Percentiles rank a stretch among this genome's conserved stretches.
Evolutionary conservation across 2,329 filamentous ascomycete genomes (phyloP).

Genomic region (Aspergillus neoniger): DNA sequence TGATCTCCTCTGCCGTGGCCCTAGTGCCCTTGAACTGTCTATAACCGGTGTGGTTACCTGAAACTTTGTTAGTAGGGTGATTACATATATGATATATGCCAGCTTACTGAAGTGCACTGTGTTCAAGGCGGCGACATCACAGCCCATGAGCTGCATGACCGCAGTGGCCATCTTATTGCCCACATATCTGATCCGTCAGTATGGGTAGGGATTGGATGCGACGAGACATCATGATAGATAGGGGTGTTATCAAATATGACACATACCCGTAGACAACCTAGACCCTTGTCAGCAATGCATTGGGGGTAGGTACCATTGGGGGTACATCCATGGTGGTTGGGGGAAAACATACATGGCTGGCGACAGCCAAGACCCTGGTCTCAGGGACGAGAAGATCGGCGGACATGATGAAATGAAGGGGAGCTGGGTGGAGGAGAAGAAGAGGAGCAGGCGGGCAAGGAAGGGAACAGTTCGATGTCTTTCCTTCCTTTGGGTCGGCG

Average conservation of each 20-base stretch:
- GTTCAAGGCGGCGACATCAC: constrained; percentile 90
- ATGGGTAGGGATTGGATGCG: background rate
- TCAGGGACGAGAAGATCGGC: constrained; percentile 55
- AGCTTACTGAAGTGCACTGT: constrained; percentile 93
- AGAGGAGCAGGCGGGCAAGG: background rate
- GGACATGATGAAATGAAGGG: constrained; percentile 28
- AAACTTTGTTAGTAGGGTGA: background rate
- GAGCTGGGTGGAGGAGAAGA: constrained; percentile 10
- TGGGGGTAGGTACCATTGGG: background rate
- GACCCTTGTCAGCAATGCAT: constrained; percentile 8
- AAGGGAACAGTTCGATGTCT: constrained; percentile 3
- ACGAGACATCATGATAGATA: background rate
- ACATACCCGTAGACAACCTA: constrained; percentile 41
- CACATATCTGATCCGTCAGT: constrained; percentile 69
- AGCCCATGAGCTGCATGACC: constrained; percentile 89
- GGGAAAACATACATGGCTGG: constrained; percentile 75
- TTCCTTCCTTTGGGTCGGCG: constrained; percentile 1
- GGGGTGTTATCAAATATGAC: background rate
- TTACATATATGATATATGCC: background rate
- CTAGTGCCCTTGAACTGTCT: constrained; percentile 82
- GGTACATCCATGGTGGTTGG: background rate
- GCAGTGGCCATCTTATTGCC: constrained; percentile 97
- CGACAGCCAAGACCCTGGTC: constrained; percentile 77
- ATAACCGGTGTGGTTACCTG: constrained; percentile 95
- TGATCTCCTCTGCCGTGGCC: constrained; percentile 78